phyloP scores from a whole-genome alignment of 148 eudicot genomes.

The Cornus florida region DNA sequence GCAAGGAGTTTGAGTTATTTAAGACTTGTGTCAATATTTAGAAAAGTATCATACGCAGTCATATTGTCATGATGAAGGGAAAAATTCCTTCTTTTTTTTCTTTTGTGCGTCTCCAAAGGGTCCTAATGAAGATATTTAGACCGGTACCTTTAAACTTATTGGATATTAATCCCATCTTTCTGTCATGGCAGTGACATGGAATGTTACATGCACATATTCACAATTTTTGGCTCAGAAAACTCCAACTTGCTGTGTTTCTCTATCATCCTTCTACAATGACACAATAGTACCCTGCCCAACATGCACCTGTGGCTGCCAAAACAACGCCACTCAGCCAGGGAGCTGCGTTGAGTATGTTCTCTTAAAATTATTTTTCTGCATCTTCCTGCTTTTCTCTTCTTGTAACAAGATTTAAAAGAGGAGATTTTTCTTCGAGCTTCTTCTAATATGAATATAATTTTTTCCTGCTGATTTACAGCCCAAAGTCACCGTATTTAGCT shows the following conservation, averaged over 20 bases:
- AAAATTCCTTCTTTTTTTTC: no score
- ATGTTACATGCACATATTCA: slow-evolving; percentile 63
- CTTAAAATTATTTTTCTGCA: background rate
- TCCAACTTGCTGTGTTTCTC: slow-evolving; percentile 61
- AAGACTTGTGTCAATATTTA: background rate
- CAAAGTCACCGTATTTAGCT: slow-evolving; percentile 35
- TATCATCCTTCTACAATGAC: slow-evolving; percentile 61
- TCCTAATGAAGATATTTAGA: background rate
- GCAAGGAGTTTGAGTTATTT: background rate
- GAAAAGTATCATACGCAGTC: background rate
- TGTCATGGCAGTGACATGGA: slow-evolving; percentile 66
- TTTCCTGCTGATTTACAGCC: slow-evolving; percentile 30
- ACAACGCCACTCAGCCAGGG: slow-evolving; percentile 43
- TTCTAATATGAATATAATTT: slow-evolving; percentile 10
- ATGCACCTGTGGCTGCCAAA: slow-evolving; percentile 66
- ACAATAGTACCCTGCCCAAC: slow-evolving; percentile 67
- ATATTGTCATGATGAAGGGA: background rate
- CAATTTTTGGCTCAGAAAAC: slow-evolving; percentile 59
- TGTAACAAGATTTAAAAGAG: background rate
- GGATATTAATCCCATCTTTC: slow-evolving; percentile 3
- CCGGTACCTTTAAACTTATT: background rate
- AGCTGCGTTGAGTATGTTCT: slow-evolving; percentile 57
- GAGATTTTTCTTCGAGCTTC: background rate
- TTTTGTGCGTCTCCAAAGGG: no score
- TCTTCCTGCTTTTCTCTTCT: background rate